These are phyloP conservation scores for Diaporthe nobilis DNA, from an alignment of 2,329 filamentous ascomycete species.

Conservation along the genomic window DNA sequence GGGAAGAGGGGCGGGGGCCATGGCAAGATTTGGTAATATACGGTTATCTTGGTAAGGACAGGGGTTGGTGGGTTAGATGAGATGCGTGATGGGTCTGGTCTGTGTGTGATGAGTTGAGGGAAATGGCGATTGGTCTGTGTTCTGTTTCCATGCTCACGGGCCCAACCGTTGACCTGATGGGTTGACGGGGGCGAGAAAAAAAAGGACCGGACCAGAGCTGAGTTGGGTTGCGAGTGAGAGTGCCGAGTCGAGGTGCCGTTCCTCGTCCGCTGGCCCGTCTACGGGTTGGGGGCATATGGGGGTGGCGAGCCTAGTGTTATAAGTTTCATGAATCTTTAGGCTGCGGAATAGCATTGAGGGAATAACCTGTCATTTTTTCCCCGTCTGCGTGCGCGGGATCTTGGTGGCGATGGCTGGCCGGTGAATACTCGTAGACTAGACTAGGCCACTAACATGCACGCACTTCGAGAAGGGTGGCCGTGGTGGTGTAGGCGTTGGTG, in stretches of 20 bases:
- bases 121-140: conserved; percentile 14
- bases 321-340: conserved; percentile 2
- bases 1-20: neutral
- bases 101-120: conserved; percentile 15
- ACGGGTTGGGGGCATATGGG: neutral
- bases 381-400: neutral
- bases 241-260: conserved; percentile 6
- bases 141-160: neutral
- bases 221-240: neutral
- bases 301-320: conserved; percentile 12
- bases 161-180: neutral
- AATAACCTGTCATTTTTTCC: neutral
- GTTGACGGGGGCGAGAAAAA: neutral
- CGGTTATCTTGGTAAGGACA: conserved; percentile 21
- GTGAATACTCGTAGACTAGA: neutral
- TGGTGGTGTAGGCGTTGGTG: neutral
- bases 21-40: conserved; percentile 27
- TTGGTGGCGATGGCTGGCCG: neutral
- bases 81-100: conserved; percentile 8
- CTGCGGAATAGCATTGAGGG: too few species aligned
- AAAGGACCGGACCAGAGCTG: neutral
- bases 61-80: neutral
- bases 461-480: neutral
- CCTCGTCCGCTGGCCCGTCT: conserved; percentile 11
- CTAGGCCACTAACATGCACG: neutral